Percentiles rank a stretch among this genome's conserved stretches.
phyloP scores from a whole-genome alignment of 257 asterid genomes.

The Gentiana dahurica region DNA sequence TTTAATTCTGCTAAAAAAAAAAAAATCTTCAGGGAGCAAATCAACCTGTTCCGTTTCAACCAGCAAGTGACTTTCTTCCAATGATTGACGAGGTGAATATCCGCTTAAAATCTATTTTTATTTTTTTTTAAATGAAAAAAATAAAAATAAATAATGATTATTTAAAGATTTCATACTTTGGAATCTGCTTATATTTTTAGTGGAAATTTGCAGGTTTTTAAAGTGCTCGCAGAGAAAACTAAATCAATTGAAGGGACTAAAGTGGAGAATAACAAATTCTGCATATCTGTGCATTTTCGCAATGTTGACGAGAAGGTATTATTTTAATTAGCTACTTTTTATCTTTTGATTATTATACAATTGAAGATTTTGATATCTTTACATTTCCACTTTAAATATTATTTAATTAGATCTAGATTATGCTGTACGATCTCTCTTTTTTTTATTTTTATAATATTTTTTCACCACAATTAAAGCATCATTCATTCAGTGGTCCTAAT shows the following conservation, averaged over 20 bases:
- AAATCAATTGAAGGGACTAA: constrained; percentile 54
- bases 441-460: background rate
- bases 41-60: constrained; percentile 79
- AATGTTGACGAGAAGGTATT: constrained; percentile 60
- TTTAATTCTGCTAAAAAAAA: too few species aligned
- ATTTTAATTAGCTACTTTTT: too few species aligned
- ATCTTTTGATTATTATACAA: too few species aligned
- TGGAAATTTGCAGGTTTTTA: constrained; percentile 24
- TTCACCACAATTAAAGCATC: too few species aligned
- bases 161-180: background rate
- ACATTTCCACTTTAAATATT: background rate
- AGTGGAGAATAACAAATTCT: constrained; percentile 74
- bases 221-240: constrained; percentile 42
- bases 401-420: too few species aligned
- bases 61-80: constrained; percentile 78
- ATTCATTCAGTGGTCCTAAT: too few species aligned
- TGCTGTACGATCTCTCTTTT: background rate
- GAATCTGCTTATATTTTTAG: background rate
- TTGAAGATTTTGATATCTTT: too few species aligned
- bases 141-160: background rate
- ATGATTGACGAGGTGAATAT: constrained; percentile 26
- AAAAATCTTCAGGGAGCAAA: constrained; percentile 34
- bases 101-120: background rate
- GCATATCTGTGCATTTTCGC: constrained; percentile 76
- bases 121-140: background rate